A percentile compares a stretch with the other conserved stretches of the same genome.
phyloP scores from a whole-genome alignment of 768 basidiomycete genomes.

The Russula griseocarnosa region DNA sequence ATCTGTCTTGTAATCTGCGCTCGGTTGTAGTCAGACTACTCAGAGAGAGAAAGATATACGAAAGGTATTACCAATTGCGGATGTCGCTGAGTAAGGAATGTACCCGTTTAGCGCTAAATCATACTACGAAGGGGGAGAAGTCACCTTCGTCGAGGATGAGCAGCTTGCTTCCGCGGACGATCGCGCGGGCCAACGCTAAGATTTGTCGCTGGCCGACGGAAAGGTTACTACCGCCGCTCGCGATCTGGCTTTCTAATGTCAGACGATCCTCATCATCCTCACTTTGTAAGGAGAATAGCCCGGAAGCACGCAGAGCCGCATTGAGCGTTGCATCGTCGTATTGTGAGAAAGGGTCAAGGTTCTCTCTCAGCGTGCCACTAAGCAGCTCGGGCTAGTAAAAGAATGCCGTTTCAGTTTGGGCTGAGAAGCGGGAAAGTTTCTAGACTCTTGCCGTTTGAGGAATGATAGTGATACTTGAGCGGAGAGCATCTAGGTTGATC shows the following conservation, averaged over 20 bases:
- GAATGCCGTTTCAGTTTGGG: slow-evolving; percentile 14
- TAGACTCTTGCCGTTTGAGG: slow-evolving; percentile 46
- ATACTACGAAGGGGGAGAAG: slow-evolving; percentile 2
- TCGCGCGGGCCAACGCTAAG: slow-evolving; percentile 55
- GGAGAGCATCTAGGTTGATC: slow-evolving; percentile 51
- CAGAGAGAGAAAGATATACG: background rate
- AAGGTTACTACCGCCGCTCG: slow-evolving; percentile 45
- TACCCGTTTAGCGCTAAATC: background rate
- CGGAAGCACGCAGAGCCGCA: slow-evolving; percentile 46
- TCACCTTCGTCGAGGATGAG: slow-evolving; percentile 55
- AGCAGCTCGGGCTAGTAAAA: slow-evolving; percentile 44
- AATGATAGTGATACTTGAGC: slow-evolving; percentile 55
- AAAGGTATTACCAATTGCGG: slow-evolving; percentile 39
- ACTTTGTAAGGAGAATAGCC: slow-evolving; percentile 42
- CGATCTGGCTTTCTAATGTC: slow-evolving; percentile 44
- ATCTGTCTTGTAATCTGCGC: slow-evolving; percentile 53
- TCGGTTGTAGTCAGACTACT: background rate
- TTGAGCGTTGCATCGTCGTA: slow-evolving; percentile 52
- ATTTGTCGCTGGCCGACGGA: slow-evolving; percentile 61
- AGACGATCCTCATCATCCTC: slow-evolving; percentile 39
- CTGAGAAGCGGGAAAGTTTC: background rate
- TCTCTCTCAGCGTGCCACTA: slow-evolving; percentile 52
- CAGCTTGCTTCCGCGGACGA: slow-evolving; percentile 54
- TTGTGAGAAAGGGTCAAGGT: slow-evolving; percentile 57
- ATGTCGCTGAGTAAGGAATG: slow-evolving; percentile 38